phyloP scores from a whole-genome alignment of 78 protist genomes.

The Diacronema lutheri region DNA sequence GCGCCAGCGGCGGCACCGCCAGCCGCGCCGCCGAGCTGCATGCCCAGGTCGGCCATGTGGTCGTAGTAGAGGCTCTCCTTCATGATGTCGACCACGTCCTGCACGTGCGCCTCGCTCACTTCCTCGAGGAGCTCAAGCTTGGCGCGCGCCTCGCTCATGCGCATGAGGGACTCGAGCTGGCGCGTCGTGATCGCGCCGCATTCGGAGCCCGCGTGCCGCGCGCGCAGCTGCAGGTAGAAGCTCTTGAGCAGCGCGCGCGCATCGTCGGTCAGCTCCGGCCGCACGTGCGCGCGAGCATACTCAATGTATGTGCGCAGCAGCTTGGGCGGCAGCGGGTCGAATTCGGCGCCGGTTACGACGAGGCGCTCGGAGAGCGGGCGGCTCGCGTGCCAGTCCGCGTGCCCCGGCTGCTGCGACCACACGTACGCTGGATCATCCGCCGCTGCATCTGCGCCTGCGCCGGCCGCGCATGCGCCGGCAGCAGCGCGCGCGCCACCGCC shows the following conservation, averaged over 20 bases:
- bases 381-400: neutral
- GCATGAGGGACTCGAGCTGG: conserved; percentile 94
- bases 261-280: conserved; percentile 62
- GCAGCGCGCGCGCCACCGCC: neutral
- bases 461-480: neutral
- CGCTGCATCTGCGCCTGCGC: neutral
- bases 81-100: too few relatives aligned
- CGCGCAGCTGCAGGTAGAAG: conserved; percentile 80
- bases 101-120: too few relatives aligned
- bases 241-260: conserved; percentile 68
- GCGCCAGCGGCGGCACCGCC: too few relatives aligned
- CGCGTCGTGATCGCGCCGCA: conserved; percentile 90
- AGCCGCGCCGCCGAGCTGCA: too few relatives aligned
- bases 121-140: conserved; percentile 82
- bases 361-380: neutral
- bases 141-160: conserved; percentile 95
- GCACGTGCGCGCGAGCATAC: conserved; percentile 84
- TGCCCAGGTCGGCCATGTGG: too few relatives aligned
- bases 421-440: neutral
- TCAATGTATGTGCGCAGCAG: conserved; percentile 88
- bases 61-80: too few relatives aligned
- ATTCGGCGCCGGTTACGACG: neutral
- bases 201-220: neutral
- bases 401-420: neutral
- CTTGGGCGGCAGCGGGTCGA: conserved; percentile 67